phyloP scores from a whole-genome alignment of 805 yeast genomes.

The Yamadazyma paraphyllophila region DNA sequence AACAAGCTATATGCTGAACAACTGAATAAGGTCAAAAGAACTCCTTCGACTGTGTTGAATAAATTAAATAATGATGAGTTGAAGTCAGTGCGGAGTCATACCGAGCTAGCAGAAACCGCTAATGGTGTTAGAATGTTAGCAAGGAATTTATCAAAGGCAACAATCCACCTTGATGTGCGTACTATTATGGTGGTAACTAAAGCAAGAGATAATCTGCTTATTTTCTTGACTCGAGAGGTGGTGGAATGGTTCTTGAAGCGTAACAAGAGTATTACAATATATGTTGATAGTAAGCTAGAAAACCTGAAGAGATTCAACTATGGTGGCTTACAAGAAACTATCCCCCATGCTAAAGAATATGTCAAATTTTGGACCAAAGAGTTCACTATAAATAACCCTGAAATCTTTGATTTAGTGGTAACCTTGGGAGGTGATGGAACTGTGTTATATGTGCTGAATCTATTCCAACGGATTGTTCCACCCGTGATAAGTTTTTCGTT shows the following conservation, averaged over 20 bases:
- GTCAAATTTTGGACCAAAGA: conserved; percentile 70
- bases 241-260: conserved; percentile 67
- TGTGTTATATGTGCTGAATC: conserved; percentile 40
- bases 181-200: conserved; percentile 85
- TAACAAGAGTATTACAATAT: conserved; percentile 46
- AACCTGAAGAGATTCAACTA: conserved; percentile 63
- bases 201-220: conserved; percentile 78
- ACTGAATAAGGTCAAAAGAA: conserved; percentile 13
- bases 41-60: conserved; percentile 24
- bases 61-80: conserved; percentile 41
- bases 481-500: conserved; percentile 45
- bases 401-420: conserved; percentile 42
- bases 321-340: conserved; percentile 46
- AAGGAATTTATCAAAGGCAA: conserved; percentile 67
- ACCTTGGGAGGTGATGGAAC: conserved; percentile 49
- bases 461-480: conserved; percentile 46
- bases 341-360: conserved; percentile 44
- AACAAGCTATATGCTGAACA: conserved; percentile 30
- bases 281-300: conserved; percentile 70
- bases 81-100: conserved; percentile 62
- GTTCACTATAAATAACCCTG: conserved; percentile 45
- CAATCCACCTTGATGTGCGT: conserved; percentile 65
- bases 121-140: conserved; percentile 76
- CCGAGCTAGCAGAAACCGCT: conserved; percentile 76
- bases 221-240: conserved; percentile 72